phyloP scores from a whole-genome alignment of 768 basidiomycete genomes.

The Panellus pusillus region DNA sequence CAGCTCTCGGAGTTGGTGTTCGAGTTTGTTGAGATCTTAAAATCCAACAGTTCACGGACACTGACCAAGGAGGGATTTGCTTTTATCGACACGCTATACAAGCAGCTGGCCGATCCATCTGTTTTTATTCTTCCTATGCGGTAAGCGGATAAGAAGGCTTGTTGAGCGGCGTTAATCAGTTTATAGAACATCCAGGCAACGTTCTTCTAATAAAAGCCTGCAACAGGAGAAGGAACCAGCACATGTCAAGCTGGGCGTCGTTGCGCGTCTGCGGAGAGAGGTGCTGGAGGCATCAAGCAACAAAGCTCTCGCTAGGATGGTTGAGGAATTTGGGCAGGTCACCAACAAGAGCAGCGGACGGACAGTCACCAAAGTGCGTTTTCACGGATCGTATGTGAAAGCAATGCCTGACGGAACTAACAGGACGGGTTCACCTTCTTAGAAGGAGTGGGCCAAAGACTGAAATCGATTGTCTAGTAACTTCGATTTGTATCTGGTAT shows the following conservation, averaged over 20 bases:
- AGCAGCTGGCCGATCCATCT: slow-evolving; percentile 70
- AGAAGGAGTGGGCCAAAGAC: slow-evolving; percentile 55
- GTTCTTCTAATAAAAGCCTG: slow-evolving; percentile 40
- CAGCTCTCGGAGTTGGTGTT: slow-evolving; percentile 53
- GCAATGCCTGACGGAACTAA: too few species aligned
- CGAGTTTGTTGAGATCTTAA: slow-evolving; percentile 63
- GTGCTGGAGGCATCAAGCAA: slow-evolving; percentile 53
- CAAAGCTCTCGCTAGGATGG: slow-evolving; percentile 59
- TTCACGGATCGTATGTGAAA: slow-evolving; percentile 21
- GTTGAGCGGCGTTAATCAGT: not conserved
- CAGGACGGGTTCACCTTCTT: slow-evolving; percentile 69
- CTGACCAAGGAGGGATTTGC: slow-evolving; percentile 49
- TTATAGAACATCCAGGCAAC: slow-evolving; percentile 37
- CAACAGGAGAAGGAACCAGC: slow-evolving; percentile 44
- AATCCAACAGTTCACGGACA: slow-evolving; percentile 57
- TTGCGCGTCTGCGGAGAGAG: slow-evolving; percentile 56
- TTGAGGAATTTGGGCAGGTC: slow-evolving; percentile 68
- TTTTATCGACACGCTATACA: slow-evolving; percentile 69
- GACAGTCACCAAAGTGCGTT: slow-evolving; percentile 65
- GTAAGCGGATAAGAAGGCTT: slow-evolving; percentile 29
- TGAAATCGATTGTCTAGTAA: slow-evolving; percentile 41
- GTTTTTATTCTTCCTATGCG: slow-evolving; percentile 58
- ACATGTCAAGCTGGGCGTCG: slow-evolving; percentile 58
- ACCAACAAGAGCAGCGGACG: slow-evolving; percentile 68
- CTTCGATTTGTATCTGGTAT: slow-evolving; percentile 14